Evolutionary conservation across 2,329 filamentous ascomycete species (phyloP), one percentile per base, ranked within the genome.

Genomic region (Colletotrichum gloeosporioides): DNA sequence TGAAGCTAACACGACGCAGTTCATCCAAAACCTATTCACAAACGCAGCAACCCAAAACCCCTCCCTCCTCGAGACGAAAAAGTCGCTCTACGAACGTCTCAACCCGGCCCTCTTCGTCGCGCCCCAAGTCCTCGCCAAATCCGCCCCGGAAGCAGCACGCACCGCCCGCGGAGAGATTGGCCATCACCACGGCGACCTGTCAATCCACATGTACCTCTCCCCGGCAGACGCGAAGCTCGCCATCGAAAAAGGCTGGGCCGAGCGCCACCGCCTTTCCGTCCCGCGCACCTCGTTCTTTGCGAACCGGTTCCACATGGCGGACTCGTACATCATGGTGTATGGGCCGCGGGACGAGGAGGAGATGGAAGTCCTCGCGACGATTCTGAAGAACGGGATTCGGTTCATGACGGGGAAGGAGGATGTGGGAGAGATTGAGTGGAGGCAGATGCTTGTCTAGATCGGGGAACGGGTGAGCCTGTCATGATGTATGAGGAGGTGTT

Each of bases 101-200:
- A 74, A 78, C 18, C 57, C 78, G 4, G 84, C 84, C 1, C 70
- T 86, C 4, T 86, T 77, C 29, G 74, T 80, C 59, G 27, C 22
- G 2, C 12, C 70, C 2, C 10, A n/a, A 2, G 18, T 18, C 8
- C 70, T 74, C 6, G 29, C 59, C 25, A 7, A n/a, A 1, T 16
- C 34, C 16, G 64, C 36, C 15, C 39, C n/a, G 7, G 39, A 29
- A 2, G 18, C 69, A 9, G 31, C 69, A 0, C 36, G 22, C 12
- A 69, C 36, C 8, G 57, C 78, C 5, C 69, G 61, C 8, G 82
- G 82, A 9, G 86, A 88, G 80, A 80, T 84, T 15, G 80, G 80
- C 7, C 86, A 88, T 75, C 80, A 84, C 27, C 86, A 88, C 73
- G 72, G 72, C 13, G 86, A 88, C 74, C 83, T 84, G 10, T 86